Percentiles rank a stretch among this genome's conserved stretches.
Evolutionary conservation across 2,329 filamentous ascomycete species (phyloP).

Genomic region (Aureobasidium sp.): DNA sequence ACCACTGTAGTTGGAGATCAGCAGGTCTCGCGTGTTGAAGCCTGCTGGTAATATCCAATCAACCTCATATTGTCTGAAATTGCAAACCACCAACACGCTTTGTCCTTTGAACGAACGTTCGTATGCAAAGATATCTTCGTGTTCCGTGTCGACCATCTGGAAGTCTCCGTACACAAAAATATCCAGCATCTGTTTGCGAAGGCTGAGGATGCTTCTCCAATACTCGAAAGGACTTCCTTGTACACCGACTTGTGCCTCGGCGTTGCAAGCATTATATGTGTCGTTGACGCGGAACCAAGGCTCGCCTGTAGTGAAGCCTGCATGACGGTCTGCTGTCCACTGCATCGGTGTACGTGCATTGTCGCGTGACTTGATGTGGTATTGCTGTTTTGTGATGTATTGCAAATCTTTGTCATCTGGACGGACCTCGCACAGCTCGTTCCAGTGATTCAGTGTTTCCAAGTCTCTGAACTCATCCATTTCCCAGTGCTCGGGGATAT

Average conservation of each 20-base stretch:
- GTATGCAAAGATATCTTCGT: slow-evolving; percentile 2
- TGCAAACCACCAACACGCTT: neutral
- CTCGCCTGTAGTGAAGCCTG: slow-evolving; percentile 48
- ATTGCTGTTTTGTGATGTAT: neutral
- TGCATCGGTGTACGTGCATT: slow-evolving; percentile 62
- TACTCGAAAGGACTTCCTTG: slow-evolving; percentile 49
- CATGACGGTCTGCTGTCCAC: slow-evolving; percentile 50
- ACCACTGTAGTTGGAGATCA: neutral
- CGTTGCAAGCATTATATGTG: neutral
- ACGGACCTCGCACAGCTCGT: neutral
- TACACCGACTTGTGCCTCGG: slow-evolving; percentile 42
- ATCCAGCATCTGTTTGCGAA: slow-evolving; percentile 18
- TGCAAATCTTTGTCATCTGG: neutral
- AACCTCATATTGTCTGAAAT: neutral
- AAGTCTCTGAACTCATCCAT: slow-evolving; percentile 24
- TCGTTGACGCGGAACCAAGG: slow-evolving; percentile 59
- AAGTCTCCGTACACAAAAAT: slow-evolving; percentile 20
- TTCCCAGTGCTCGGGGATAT: slow-evolving; percentile 31
- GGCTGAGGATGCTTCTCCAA: slow-evolving; percentile 37
- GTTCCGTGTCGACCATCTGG: neutral
- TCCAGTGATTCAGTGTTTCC: slow-evolving; percentile 11
- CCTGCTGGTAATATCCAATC: neutral
- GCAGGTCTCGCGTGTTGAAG: neutral
- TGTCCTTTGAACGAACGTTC: neutral
- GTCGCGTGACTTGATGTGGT: slow-evolving; percentile 52